Evolutionary conservation across 2,329 filamentous ascomycete genomes (phyloP).

Genomic region (Claviceps arundinis): DNA sequence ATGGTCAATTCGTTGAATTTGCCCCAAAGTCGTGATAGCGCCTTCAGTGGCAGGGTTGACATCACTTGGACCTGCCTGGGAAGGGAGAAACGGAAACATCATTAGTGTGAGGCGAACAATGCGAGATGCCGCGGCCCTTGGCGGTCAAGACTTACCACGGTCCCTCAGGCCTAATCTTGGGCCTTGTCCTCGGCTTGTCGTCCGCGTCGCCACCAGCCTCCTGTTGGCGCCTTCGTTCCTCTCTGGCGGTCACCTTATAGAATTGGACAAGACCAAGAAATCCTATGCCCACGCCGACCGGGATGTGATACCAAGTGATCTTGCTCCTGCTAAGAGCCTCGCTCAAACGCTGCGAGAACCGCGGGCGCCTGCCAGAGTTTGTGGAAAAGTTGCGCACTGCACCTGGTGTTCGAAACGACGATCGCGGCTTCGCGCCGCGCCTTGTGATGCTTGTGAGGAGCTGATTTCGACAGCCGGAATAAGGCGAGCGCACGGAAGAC

Average conservation of each 20-base stretch:
- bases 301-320: constrained; percentile 83
- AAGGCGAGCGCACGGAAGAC: constrained; percentile 16
- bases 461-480: constrained; percentile 14
- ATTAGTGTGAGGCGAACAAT: neutral
- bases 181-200: constrained; percentile 35
- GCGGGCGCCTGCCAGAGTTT: constrained; percentile 29
- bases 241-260: constrained; percentile 55
- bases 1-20: constrained; percentile 81
- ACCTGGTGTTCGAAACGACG: constrained; percentile 12
- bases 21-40: constrained; percentile 79
- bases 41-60: constrained; percentile 84
- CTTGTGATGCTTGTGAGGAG: constrained; percentile 1
- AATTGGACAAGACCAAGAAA: constrained; percentile 76
- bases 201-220: constrained; percentile 31
- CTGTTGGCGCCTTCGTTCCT: constrained; percentile 35
- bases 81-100: neutral
- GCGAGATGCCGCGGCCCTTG: neutral
- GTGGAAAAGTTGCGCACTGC: constrained; percentile 20
- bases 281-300: constrained; percentile 70
- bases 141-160: constrained; percentile 48
- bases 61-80: constrained; percentile 75
- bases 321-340: constrained; percentile 37
- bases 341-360: constrained; percentile 38
- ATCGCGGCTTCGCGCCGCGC: constrained; percentile 9
- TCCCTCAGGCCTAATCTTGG: constrained; percentile 63